phyloP scores from a whole-genome alignment of 371 early-diverging fungal species.

The Rhizomucor miehei region DNA sequence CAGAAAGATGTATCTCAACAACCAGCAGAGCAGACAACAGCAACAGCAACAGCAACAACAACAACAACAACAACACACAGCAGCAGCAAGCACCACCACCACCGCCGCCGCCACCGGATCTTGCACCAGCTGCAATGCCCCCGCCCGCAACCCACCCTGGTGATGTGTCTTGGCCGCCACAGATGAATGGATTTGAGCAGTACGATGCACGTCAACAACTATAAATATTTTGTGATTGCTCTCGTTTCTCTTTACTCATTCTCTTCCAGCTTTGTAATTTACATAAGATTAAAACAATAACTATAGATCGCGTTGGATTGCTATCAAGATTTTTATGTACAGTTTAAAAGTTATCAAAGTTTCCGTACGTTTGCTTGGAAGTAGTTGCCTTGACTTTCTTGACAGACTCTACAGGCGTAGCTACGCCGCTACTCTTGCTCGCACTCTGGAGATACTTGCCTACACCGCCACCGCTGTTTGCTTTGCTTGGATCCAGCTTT shows the following conservation, averaged over 20 bases:
- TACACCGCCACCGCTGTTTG: conserved; percentile 39
- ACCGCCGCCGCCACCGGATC: no score
- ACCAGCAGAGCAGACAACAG: conserved; percentile 23
- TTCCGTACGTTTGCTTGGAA: conserved; percentile 21
- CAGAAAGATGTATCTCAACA: not conserved
- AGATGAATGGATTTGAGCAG: no score
- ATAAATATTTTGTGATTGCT: no score
- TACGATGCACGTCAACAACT: no score
- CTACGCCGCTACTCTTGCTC: conserved; percentile 8
- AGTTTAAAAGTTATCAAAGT: conserved; percentile 36
- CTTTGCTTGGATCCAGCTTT: conserved; percentile 25
- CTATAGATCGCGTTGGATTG: no score
- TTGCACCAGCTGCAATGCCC: no score
- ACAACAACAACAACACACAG: conserved; percentile 18
- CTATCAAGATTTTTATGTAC: not conserved
- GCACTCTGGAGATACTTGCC: conserved; percentile 67
- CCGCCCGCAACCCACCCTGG: no score
- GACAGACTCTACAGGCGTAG: conserved; percentile 28
- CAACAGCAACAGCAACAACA: conserved; percentile 16
- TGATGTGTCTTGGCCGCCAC: no score
- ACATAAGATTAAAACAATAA: no score
- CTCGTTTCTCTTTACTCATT: no score
- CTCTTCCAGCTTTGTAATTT: no score
- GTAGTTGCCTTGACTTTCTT: conserved; percentile 8
- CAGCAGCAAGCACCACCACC: conserved; percentile 11